Evolutionary conservation across 2,329 filamentous ascomycete species (phyloP), one percentile per base, ranked within the genome.

Genomic region (Leptographium galeiforme): DNA sequence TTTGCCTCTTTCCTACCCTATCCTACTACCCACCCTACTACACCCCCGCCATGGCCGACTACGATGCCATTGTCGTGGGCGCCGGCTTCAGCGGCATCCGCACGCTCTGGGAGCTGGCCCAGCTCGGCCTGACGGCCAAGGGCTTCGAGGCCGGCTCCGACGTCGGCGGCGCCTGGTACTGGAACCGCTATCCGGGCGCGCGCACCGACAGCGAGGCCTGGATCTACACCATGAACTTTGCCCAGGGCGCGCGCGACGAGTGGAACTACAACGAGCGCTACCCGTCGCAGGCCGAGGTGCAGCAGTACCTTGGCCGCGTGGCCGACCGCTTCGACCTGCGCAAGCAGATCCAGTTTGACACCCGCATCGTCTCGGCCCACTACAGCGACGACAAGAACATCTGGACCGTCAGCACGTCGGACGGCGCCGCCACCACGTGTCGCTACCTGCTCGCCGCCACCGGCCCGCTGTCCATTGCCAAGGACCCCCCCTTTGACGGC

Each of bases 141-240:
- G 77, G 89, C 48, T 75, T 90, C 46, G 87, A 90, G 64, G 75
- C 74, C 2, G 78, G 85, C 51, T 67, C 74, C 50, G 71, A 75
- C 45, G 70, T 89, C 10, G 87, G 86, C 12, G 86, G 87, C n/a
- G 90, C 86, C 12, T 91, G 87, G 87, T 79, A 78, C 61, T 76
- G 89, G 54, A 90, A 88, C 71, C 78, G 76, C 39, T 90, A 89
- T 62, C 86, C 85, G 0, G 84, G 86, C 33, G 78, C 89, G 54
- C 77, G 82, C 33, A 83, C 79, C 38, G 82, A 85, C 1, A 91
- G 85, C 79, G 74, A 83, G 49, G 84, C 83, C 5, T 90, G 86
- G 85, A 70, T 68, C 7, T 72, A 78, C 41, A 63, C 68, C 10
- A 70, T 72, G 53, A 69, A 70, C 46, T 77, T 84, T 61, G 77